phyloP scores from a whole-genome alignment of 176 grass and related monocot species.

The Triticum turgidum region DNA sequence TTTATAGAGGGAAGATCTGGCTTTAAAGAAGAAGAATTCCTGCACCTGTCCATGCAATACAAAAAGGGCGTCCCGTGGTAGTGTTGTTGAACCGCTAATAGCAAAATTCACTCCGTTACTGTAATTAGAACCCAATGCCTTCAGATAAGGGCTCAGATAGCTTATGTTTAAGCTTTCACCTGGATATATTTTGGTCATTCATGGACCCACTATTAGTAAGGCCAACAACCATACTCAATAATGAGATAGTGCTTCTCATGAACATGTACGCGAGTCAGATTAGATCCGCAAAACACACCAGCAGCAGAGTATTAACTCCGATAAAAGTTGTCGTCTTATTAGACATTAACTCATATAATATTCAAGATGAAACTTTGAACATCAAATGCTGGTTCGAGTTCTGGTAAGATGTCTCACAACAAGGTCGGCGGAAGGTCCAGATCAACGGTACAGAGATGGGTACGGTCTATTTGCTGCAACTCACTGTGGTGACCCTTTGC shows the following conservation, averaged over 20 bases:
- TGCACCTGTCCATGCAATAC: constrained; percentile 65
- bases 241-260: neutral
- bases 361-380: neutral
- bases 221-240: neutral
- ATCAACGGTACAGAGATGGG: too few relatives aligned
- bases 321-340: neutral
- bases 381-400: neutral
- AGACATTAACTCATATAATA: neutral
- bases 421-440: too few relatives aligned
- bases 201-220: constrained; percentile 23
- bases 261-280: neutral
- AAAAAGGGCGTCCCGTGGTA: constrained; percentile 51
- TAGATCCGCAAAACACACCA: neutral
- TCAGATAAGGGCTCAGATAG: constrained; percentile 77
- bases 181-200: constrained; percentile 27
- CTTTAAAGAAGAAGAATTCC: constrained; percentile 72
- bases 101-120: constrained; percentile 86
- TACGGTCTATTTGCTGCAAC: too few relatives aligned
- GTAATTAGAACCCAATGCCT: constrained; percentile 73
- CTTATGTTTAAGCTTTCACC: constrained; percentile 82
- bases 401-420: too few relatives aligned
- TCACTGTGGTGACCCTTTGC: too few relatives aligned
- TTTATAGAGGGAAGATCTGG: constrained; percentile 39
- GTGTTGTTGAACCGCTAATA: constrained; percentile 49
- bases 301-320: neutral